Base-by-base conservation (phyloP, 352 stramenopile genomes). In the Phytopythium delawarense region DNA sequence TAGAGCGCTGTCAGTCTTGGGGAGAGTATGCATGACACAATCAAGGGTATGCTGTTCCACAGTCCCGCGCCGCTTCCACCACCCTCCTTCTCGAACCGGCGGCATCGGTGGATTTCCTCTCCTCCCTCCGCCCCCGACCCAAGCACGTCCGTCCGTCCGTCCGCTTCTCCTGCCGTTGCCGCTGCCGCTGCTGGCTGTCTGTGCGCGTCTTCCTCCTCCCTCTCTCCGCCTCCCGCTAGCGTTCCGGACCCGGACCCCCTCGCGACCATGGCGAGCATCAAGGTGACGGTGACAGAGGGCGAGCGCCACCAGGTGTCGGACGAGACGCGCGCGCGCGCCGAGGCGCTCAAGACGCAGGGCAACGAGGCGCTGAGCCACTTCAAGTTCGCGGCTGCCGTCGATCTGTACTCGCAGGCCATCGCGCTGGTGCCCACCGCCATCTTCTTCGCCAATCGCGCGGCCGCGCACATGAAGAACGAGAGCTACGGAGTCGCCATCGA, bases 381-480 rank as follows among this genome's bases (percentile, higher is more conserved):
- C 66, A 81, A 93, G 51, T 96, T 96, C 63, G 64, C 74, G 2
- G 61, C 76, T 16, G 94, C 94, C 20, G 74, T 96, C 9, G 84
- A 94, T 20, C 62, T 94, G 44, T 98, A 98, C 78, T 89, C 88
- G 52, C 67, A 87, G 48, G 94, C 92, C 20, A 97, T 98, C 59
- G 83, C 78, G 61, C 71, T 98, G 23, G 65, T 64, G 20, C 90
- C 91, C 15, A 97, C 86, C 18, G 91, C 94, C 35, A 96, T 98
- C 67, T 97, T 96, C 76, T 98, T 96, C 64, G 81, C 91, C 49
- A 98, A 98, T 76, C 85, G 96, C 25, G 96, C 98, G 7, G 92
- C 98, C 57, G 96, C 96, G 23, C 97, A 99, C 74, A 95, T 99
- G 65, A 98, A 98, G 71, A 96, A 97, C 61, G 98, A 99, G 79